Evolutionary conservation across 371 early-diverging fungal genomes (phyloP).

Genomic region (Lichtheimia hyalospora): DNA sequence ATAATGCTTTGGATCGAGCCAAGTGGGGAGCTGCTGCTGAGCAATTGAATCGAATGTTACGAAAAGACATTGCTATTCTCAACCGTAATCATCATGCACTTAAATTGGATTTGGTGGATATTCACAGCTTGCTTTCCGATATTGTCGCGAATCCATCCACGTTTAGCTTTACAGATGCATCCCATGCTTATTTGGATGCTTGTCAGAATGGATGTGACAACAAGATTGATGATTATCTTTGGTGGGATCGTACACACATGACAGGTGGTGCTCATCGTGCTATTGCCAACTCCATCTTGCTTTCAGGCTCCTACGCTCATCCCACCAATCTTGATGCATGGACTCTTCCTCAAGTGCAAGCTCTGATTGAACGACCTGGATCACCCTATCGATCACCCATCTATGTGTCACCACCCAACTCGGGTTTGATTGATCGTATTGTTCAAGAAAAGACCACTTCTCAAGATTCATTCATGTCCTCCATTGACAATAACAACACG

Average conservation of each 20-base stretch:
- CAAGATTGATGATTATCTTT: constrained; percentile 32
- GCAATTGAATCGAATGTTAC: constrained; percentile 28
- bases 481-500: too few species aligned
- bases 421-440: constrained; percentile 25
- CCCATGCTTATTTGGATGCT: constrained; percentile 25
- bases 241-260: constrained; percentile 50
- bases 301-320: constrained; percentile 30
- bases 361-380: constrained; percentile 13
- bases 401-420: constrained; percentile 20
- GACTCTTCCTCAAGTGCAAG: constrained; percentile 8
- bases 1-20: constrained; percentile 3
- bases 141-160: constrained; percentile 27
- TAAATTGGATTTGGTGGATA: constrained; percentile 33
- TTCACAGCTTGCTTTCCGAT: constrained; percentile 30
- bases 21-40: constrained; percentile 25
- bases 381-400: constrained; percentile 25
- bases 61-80: constrained; percentile 29
- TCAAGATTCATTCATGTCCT: neutral
- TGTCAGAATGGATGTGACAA: constrained; percentile 19
- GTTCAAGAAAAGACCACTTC: constrained; percentile 7
- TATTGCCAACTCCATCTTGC: constrained; percentile 36
- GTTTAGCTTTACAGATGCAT: constrained; percentile 31
- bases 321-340: constrained; percentile 10
- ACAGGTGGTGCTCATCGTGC: constrained; percentile 38
- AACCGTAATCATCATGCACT: constrained; percentile 40